Percentiles rank a stretch among this genome's conserved stretches.
Conservation (phyloP, 305 asterid genomes). For the Rubia balearica region DNA sequence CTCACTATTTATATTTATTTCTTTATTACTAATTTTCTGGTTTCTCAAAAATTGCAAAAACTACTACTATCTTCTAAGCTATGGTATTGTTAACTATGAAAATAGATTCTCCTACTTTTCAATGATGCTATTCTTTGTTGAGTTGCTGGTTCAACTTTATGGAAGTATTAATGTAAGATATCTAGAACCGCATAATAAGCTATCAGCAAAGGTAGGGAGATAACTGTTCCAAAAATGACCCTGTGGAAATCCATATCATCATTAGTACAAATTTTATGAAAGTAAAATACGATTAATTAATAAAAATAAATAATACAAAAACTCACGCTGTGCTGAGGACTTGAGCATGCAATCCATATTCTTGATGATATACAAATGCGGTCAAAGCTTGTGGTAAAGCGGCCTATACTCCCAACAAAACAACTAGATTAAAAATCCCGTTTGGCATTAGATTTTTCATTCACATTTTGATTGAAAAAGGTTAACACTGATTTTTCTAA, state of each 20-base stretch:
- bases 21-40: too few relatives aligned
- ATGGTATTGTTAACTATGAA: neutral
- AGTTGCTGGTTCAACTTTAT: neutral
- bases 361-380: conserved; percentile 57
- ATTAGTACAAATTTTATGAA: neutral
- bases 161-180: neutral
- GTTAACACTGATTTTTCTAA: too few relatives aligned
- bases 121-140: too few relatives aligned
- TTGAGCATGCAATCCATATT: conserved; percentile 55
- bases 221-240: conserved; percentile 2
- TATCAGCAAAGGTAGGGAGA: conserved; percentile 5
- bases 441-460: too few relatives aligned
- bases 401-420: conserved; percentile 28
- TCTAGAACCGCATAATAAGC: conserved; percentile 4
- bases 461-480: too few relatives aligned
- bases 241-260: neutral
- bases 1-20: too few relatives aligned
- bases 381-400: conserved; percentile 57
- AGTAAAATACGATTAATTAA: neutral
- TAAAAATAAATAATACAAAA: neutral
- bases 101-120: neutral
- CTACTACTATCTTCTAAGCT: too few relatives aligned
- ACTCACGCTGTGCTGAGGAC: conserved; percentile 66
- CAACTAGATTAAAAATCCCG: too few relatives aligned
- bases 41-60: too few relatives aligned